These are phyloP conservation scores for Corchorus olitorius DNA, from an alignment of 345 rosid genomes.

Conservation along the genomic window DNA sequence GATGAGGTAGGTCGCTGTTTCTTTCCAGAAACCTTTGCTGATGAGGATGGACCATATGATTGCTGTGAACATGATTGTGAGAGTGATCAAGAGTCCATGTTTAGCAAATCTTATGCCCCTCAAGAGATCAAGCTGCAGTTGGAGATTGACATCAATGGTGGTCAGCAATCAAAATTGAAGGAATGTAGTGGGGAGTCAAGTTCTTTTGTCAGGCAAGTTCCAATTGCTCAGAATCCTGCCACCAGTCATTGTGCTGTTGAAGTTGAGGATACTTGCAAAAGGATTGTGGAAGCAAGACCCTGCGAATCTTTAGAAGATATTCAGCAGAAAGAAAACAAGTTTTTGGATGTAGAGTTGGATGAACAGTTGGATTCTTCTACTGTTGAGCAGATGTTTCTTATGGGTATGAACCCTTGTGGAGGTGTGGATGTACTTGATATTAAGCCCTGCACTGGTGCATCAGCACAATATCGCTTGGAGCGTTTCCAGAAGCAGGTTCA, in stretches of 20 bases:
- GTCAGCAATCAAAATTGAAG: slow-evolving; percentile 45
- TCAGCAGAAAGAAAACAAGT: slow-evolving; percentile 27
- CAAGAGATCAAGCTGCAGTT: slow-evolving; percentile 79
- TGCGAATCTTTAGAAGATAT: slow-evolving; percentile 36
- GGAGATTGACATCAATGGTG: slow-evolving; percentile 73
- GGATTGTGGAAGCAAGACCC: slow-evolving; percentile 41
- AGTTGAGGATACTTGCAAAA: slow-evolving; percentile 51
- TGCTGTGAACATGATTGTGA: slow-evolving; percentile 42
- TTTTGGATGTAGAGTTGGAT: slow-evolving; percentile 13
- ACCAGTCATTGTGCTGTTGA: slow-evolving; percentile 31
- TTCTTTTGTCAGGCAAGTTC: slow-evolving; percentile 41
- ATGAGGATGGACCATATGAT: slow-evolving; percentile 38
- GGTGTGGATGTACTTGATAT: slow-evolving; percentile 51
- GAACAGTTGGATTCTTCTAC: slow-evolving; percentile 44
- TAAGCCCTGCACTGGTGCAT: slow-evolving; percentile 44
- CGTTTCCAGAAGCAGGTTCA: slow-evolving; percentile 82
- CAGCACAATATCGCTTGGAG: slow-evolving; percentile 52
- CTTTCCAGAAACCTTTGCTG: slow-evolving; percentile 69
- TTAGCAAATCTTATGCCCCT: slow-evolving; percentile 34
- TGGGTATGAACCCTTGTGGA: slow-evolving; percentile 47
- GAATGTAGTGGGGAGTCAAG: slow-evolving; percentile 84
- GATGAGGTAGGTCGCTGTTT: slow-evolving; percentile 75
- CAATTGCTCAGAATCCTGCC: slow-evolving; percentile 39
- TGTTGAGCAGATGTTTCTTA: slow-evolving; percentile 52
- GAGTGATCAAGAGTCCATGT: slow-evolving; percentile 28